These are phyloP conservation scores for Tylopilus sp. DNA, from an alignment of 1,284 basidiomycete species.

Conservation along the genomic window DNA sequence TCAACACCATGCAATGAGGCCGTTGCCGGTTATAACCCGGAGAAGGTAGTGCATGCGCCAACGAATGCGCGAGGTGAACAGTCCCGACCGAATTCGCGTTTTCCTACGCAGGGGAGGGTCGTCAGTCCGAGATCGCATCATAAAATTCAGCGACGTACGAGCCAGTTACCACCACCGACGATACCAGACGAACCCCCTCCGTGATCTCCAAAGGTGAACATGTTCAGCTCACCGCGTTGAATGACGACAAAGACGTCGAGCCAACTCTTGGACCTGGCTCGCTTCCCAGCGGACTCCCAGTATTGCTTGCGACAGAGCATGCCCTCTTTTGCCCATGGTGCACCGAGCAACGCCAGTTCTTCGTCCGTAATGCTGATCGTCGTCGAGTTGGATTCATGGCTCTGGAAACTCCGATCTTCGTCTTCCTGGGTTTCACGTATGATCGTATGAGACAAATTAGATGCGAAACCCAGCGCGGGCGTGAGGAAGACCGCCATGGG, in stretches of 20 bases:
- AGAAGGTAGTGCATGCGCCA: conserved; percentile 83
- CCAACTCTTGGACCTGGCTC: conserved; percentile 86
- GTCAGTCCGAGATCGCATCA: conserved; percentile 2
- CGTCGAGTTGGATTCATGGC: conserved; percentile 57
- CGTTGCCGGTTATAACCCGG: conserved; percentile 89
- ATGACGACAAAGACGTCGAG: conserved; percentile 95
- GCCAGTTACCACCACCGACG: conserved; percentile 96
- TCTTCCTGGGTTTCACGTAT: conserved; percentile 94
- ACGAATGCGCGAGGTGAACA: conserved; percentile 80
- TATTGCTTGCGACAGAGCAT: conserved; percentile 93
- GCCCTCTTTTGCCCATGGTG: conserved; percentile 99
- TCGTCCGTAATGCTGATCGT: conserved; percentile 87
- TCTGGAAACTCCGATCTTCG: conserved; percentile 70
- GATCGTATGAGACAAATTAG: conserved; percentile 92
- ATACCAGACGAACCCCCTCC: conserved; percentile 54
- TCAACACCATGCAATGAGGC: conserved; percentile 94
- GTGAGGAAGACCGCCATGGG: conserved; percentile 63
- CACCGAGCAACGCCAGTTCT: conserved; percentile 88
- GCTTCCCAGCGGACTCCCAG: conserved; percentile 80
- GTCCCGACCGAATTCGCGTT: conserved; percentile 84
- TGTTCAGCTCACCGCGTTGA: conserved; percentile 86
- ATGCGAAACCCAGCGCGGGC: conserved; percentile 90
- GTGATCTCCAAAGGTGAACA: conserved; percentile 88
- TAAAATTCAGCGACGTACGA: conserved; percentile 52
- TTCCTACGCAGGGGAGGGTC: conserved; percentile 44